phyloP scores from a whole-genome alignment of 306 rosid genomes.

The Cucurbita pepo region DNA sequence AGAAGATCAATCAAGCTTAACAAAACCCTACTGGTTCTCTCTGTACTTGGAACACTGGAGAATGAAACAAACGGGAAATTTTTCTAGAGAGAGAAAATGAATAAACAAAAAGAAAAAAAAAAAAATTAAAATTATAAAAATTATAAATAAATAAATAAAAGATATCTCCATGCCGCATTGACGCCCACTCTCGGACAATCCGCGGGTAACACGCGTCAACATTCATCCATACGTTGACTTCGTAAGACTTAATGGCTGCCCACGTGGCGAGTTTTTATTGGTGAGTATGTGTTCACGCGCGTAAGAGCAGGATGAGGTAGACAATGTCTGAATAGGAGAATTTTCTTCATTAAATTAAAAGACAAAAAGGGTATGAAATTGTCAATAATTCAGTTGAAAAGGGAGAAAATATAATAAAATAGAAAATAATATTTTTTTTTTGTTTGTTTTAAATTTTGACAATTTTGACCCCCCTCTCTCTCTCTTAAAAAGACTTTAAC shows the following conservation, averaged over 20 bases:
- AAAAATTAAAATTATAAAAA: background rate
- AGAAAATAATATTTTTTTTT: background rate
- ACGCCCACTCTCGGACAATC: background rate
- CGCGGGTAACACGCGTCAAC: background rate
- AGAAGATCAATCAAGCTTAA: background rate
- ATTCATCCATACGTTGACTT: background rate
- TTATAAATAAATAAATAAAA: background rate
- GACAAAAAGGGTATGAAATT: background rate
- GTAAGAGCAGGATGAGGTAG: background rate
- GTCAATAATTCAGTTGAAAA: background rate
- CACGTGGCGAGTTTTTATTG: background rate
- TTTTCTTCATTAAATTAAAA: background rate
- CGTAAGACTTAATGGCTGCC: background rate
- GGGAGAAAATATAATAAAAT: background rate
- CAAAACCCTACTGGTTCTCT: constrained; percentile 34
- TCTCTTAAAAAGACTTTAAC: too few species aligned
- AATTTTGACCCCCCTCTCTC: too few species aligned
- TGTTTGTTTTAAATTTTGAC: too few species aligned
- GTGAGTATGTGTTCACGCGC: fast-evolving
- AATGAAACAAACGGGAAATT: constrained; percentile 8
- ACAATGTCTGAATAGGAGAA: background rate
- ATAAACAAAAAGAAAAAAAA: background rate
- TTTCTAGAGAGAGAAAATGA: constrained; percentile 8
- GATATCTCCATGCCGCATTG: background rate
- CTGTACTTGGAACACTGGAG: constrained; percentile 6